Base-by-base conservation (phyloP, 2,329 filamentous ascomycete species). In the Penicillium olsonii region DNA sequence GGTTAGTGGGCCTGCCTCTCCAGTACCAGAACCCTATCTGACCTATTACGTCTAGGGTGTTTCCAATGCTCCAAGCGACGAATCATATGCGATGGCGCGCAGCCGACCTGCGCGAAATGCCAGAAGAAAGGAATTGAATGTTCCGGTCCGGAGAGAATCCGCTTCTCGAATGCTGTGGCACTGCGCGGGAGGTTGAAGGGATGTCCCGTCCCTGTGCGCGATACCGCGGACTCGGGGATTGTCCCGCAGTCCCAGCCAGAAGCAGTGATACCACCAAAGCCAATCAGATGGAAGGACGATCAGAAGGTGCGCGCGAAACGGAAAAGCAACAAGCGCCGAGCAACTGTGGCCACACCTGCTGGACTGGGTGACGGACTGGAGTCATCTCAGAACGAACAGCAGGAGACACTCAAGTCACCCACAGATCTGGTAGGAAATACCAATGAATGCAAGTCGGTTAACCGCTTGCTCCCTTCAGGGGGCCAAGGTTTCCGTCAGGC, bases 1-100 rank as follows among this genome's bases (percentile, higher is more conserved):
- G 33, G 33, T 35, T 8, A 6, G 33, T 17, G 7, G 10, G 2
- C 18, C 15, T 31, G 12, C 29, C 29, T 14, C 14, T 31, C n/a
- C 7, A 10, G 5, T 18, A 8, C 15, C 9, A 18, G 3, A 10
- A 7, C 3, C 33, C 5, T 17, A 9, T 8, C 33, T 18, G 15
- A 35, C 10, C 10, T 35, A 6, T 17, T 6, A 18, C 15, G 15
- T 15, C 6, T 45, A 65, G 69, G 69, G 9, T 72, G 69, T 47
- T 64, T 68, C 26, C 58, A 71, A 42, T 72, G 69, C 45, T 66
- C 65, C 8, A 63, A 68, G 33, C 66, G 69, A 10, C 67, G 69
- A 10, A 68, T 72, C 18, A 52, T 67, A 42, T 72, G 69, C 45
- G 69, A 72, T 48, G 48, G 58, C n/a, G 56, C 54, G 6, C 53